These are phyloP conservation scores for Rhexocercosporidium sp. DNA, from an alignment of 2,329 filamentous ascomycete species.

Conservation along the genomic window DNA sequence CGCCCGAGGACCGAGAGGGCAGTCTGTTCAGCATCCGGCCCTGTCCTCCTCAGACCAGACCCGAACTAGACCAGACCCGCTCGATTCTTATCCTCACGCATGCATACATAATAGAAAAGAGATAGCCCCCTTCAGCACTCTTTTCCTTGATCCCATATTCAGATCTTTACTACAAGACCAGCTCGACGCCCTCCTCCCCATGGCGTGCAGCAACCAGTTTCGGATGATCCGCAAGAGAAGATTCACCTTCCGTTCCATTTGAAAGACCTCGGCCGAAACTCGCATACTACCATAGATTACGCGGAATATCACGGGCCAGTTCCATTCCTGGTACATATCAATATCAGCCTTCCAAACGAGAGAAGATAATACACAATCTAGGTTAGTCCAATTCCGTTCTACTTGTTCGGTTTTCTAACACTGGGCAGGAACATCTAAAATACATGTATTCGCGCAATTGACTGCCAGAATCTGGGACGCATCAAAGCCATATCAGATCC, in stretches of 20 bases:
- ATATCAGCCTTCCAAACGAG: not conserved
- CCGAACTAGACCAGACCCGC: slow-evolving; percentile 4
- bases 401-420: not conserved
- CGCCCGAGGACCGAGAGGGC: slow-evolving; percentile 28
- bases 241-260: slow-evolving; percentile 42
- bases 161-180: slow-evolving; percentile 35
- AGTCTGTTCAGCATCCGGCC: not conserved
- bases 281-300: slow-evolving; percentile 22
- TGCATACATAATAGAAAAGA: slow-evolving; percentile 12
- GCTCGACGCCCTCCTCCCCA: slow-evolving; percentile 22
- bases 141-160: slow-evolving; percentile 21
- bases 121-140: slow-evolving; percentile 18
- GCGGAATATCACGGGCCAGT: slow-evolving; percentile 9
- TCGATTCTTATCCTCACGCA: slow-evolving; percentile 11
- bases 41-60: slow-evolving; percentile 9
- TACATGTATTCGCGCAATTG: not conserved
- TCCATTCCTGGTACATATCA: not conserved
- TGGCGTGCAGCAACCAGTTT: slow-evolving; percentile 35
- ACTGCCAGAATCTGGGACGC: not conserved
- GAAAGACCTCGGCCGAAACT: slow-evolving; percentile 27
- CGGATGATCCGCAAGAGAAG: slow-evolving; percentile 40
- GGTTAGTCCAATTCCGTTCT: slow-evolving; percentile 11
- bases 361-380: slow-evolving; percentile 25
- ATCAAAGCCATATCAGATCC: not conserved
- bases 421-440: not conserved